Percentiles rank a stretch among this genome's conserved stretches.
phyloP scores from a whole-genome alignment of 331 rosid genomes.

The Quercus lobata region DNA sequence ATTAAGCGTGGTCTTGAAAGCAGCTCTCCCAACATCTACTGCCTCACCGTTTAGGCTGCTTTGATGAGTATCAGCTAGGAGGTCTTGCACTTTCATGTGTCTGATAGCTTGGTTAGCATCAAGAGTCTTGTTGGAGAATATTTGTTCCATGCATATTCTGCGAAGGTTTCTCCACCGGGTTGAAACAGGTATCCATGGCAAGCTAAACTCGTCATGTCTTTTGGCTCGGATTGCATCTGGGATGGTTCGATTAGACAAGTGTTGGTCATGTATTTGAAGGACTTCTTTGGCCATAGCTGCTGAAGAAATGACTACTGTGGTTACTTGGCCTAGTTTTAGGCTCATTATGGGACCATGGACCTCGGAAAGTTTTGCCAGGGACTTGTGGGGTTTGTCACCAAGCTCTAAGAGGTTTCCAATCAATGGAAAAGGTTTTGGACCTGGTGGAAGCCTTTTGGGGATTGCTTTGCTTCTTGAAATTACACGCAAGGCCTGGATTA shows the following conservation, averaged over 20 bases:
- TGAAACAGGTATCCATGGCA: constrained; percentile 30
- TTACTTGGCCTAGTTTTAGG: constrained; percentile 31
- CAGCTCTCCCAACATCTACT: constrained; percentile 26
- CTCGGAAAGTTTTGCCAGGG: constrained; percentile 28
- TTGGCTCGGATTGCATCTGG: constrained; percentile 14
- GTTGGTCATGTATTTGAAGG: constrained; percentile 35
- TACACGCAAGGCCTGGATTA: not conserved
- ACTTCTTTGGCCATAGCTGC: constrained; percentile 29
- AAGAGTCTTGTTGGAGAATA: constrained; percentile 18
- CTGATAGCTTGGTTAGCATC: constrained; percentile 23
- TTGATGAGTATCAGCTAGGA: not conserved
- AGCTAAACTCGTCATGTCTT: not conserved
- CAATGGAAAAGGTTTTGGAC: constrained; percentile 34
- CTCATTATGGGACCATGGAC: constrained; percentile 36
- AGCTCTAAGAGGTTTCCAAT: constrained; percentile 40
- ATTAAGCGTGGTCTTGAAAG: constrained; percentile 24
- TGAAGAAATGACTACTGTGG: constrained; percentile 30
- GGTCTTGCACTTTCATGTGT: constrained; percentile 21
- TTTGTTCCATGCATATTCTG: constrained; percentile 22
- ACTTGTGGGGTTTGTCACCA: constrained; percentile 38
- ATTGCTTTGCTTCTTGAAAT: not conserved
- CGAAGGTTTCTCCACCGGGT: constrained; percentile 23
- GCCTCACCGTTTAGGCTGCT: constrained; percentile 13
- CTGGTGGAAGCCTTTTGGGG: constrained; percentile 35
- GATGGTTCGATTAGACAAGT: constrained; percentile 18